These are phyloP conservation scores for Acanthamoeba sp. DNA, from an alignment of 208 protist species.

Conservation along the genomic window DNA sequence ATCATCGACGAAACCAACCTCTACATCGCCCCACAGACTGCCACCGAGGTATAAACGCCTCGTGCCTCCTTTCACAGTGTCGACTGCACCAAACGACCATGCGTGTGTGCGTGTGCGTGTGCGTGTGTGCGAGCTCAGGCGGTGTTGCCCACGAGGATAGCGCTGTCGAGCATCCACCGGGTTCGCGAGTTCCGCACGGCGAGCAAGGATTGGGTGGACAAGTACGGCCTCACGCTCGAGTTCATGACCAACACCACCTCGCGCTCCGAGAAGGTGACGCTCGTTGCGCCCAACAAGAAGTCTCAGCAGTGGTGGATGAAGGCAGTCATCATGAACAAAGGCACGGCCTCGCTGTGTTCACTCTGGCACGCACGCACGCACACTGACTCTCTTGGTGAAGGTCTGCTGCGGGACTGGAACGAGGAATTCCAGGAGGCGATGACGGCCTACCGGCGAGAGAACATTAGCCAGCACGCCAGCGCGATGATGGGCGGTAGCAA, in stretches of 20 bases:
- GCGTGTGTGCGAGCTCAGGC: neutral
- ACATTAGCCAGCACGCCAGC: constrained; percentile 2
- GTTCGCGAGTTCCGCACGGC: constrained; percentile 49
- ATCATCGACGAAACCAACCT: constrained; percentile 57
- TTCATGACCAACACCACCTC: neutral
- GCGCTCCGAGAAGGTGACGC: constrained; percentile 41
- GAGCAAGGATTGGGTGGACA: constrained; percentile 40
- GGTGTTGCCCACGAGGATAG: neutral
- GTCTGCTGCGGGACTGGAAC: constrained; percentile 50
- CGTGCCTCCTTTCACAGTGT: too few relatives aligned
- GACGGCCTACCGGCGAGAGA: constrained; percentile 41
- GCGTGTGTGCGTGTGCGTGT: neutral
- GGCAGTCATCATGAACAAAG: constrained; percentile 71
- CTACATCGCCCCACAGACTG: constrained; percentile 15
- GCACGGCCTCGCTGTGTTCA: neutral
- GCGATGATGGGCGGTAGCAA: neutral
- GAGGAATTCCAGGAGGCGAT: constrained; percentile 56
- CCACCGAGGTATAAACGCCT: neutral
- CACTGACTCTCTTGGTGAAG: neutral
- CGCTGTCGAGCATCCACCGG: constrained; percentile 33
- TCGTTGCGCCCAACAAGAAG: neutral
- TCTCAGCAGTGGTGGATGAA: constrained; percentile 65
- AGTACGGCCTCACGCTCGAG: constrained; percentile 37
- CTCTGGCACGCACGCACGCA: neutral
- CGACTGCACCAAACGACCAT: too few relatives aligned